A percentile compares a stretch with the other conserved stretches of the same genome.
Conservation (phyloP, 225 moss, liverwort and hornwort species). For the Anthoceros angustus region DNA sequence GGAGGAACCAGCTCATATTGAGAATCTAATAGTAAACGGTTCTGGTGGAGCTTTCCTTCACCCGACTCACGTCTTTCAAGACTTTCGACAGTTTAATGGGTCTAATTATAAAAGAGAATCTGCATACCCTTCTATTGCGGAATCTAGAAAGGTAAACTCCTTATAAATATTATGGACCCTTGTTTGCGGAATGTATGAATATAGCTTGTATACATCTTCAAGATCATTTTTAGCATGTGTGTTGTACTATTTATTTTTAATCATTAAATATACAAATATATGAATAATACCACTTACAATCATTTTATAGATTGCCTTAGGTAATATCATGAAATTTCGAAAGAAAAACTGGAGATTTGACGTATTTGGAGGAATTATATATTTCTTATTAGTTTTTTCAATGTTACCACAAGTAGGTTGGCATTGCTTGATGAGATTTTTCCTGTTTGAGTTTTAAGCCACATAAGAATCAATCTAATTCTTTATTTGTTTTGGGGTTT, state of each 20-base stretch:
- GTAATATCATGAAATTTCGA: constrained; percentile 88
- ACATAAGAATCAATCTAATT: not conserved
- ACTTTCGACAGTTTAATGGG: constrained; percentile 58
- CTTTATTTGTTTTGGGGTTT: constrained; percentile 11
- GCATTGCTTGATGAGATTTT: not conserved
- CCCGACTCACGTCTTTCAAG: constrained; percentile 98
- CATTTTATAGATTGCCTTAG: constrained; percentile 68
- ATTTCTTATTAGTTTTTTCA: constrained; percentile 85
- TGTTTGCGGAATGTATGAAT: no score
- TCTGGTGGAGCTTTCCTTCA: constrained; percentile 98
- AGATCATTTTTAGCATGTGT: not conserved
- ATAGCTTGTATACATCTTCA: no score
- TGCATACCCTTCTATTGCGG: constrained; percentile 66
- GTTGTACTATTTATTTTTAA: not conserved
- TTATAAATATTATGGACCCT: not conserved
- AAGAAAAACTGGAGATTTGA: constrained; percentile 99
- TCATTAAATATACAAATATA: not conserved
- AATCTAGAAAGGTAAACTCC: constrained; percentile 53
- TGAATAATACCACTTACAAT: not conserved
- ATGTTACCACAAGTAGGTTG: constrained; percentile 85
- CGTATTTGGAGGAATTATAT: constrained; percentile 86
- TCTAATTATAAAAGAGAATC: constrained; percentile 54
- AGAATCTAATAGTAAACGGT: constrained; percentile 91
- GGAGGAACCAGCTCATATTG: constrained; percentile 40
- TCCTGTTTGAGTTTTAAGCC: not conserved